These are phyloP conservation scores for Oligophagozyma castellii DNA, from an alignment of 1,139 yeast genomes.

Conservation along the genomic window DNA sequence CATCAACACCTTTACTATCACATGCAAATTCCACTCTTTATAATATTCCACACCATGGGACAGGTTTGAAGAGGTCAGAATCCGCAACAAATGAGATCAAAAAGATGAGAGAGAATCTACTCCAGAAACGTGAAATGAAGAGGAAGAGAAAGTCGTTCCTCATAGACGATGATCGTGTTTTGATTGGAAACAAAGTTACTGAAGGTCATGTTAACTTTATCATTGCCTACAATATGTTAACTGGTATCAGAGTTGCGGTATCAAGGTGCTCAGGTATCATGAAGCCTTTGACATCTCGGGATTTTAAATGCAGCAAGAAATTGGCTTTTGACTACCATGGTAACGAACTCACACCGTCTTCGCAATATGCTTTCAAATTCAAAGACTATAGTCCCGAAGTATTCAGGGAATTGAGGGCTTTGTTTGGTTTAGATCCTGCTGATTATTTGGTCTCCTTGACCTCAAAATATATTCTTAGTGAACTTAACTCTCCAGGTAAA, in stretches of 20 bases:
- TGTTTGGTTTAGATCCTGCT: conserved; percentile 87
- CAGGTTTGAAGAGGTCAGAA: conserved; percentile 18
- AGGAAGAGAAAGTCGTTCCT: conserved; percentile 22
- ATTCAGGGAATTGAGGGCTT: conserved; percentile 65
- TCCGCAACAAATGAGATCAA: conserved; percentile 21
- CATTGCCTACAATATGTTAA: conserved; percentile 92
- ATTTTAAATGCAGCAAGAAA: conserved; percentile 61
- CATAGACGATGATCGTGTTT: conserved; percentile 46
- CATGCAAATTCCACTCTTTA: conserved; percentile 1
- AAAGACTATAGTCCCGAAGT: conserved; percentile 95
- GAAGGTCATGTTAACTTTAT: conserved; percentile 91
- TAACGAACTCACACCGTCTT: conserved; percentile 70
- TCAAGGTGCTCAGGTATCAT: conserved; percentile 82
- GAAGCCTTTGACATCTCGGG: conserved; percentile 54
- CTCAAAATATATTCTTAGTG: conserved; percentile 83
- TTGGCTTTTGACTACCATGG: conserved; percentile 81
- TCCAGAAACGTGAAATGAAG: conserved; percentile 23
- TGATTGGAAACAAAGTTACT: conserved; percentile 70
- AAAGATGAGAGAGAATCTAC: conserved; percentile 20
- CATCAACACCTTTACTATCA: conserved; percentile 8
- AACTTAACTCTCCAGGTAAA: conserved; percentile 92
- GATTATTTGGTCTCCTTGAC: conserved; percentile 88
- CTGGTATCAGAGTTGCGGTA: conserved; percentile 92
- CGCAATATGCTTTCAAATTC: conserved; percentile 90
- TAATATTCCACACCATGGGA: conserved; percentile 4